Percentiles rank a stretch among this genome's conserved stretches.
These are phyloP conservation scores for Mortierella alpina DNA, from an alignment of 192 early-diverging fungal genomes.

Conservation along the genomic window DNA sequence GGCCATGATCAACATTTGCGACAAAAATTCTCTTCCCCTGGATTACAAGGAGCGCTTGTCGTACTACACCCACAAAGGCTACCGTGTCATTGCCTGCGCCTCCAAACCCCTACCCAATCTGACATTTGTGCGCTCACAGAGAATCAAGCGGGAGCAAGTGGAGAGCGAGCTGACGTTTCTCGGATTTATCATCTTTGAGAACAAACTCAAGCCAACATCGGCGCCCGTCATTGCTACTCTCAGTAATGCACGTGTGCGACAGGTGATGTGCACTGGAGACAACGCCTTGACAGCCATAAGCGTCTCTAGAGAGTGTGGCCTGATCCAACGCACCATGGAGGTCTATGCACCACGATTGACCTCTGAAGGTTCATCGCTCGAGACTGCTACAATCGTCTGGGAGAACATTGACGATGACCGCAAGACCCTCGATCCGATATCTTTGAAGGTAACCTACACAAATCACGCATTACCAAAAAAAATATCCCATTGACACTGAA, in stretches of 20 bases:
- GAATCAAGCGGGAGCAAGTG: constrained; percentile 83
- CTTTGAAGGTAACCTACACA: constrained; percentile 50
- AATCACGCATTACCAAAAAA: neutral
- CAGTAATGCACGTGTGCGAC: constrained; percentile 86
- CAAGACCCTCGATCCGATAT: constrained; percentile 53
- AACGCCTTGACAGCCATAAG: constrained; percentile 98
- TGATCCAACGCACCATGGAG: constrained; percentile 74
- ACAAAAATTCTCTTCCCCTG: constrained; percentile 81
- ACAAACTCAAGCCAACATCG: constrained; percentile 95
- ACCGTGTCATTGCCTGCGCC: constrained; percentile 95
- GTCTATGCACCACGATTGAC: constrained; percentile 86
- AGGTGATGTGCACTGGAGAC: constrained; percentile 99
- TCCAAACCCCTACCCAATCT: constrained; percentile 75
- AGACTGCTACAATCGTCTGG: constrained; percentile 74
- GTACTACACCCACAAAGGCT: constrained; percentile 95
- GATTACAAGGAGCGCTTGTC: constrained; percentile 86
- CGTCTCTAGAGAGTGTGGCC: constrained; percentile 91
- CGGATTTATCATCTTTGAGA: constrained; percentile 98
- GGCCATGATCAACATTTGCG: constrained; percentile 89
- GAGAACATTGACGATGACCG: constrained; percentile 68
- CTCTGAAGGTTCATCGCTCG: constrained; percentile 53
- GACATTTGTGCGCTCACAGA: constrained; percentile 80
- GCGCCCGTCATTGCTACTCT: constrained; percentile 81
- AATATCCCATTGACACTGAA: no score
- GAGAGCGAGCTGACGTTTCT: constrained; percentile 90